Percentiles rank a stretch among this genome's conserved stretches.
Conservation (phyloP, 208 protist genomes). For the Leishmania major region DNA sequence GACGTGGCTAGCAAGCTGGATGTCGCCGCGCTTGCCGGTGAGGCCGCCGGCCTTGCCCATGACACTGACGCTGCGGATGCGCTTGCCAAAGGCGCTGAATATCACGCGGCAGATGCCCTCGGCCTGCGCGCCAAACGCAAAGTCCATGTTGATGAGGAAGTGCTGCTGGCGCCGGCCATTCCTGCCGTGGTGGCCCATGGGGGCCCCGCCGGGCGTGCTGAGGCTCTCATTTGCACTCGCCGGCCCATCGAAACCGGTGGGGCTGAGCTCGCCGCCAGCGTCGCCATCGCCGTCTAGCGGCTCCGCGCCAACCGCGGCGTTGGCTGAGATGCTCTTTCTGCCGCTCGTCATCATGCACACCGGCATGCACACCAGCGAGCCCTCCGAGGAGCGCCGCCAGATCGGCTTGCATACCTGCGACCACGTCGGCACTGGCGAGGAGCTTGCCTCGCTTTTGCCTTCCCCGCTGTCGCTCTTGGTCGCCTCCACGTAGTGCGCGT, state of each 20-base stretch:
- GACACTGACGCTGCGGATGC: constrained; percentile 86
- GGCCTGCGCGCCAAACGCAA: constrained; percentile 90
- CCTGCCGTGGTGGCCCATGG: constrained; percentile 8
- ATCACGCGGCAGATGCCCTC: constrained; percentile 79
- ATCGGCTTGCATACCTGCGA: constrained; percentile 42
- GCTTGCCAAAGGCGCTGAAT: constrained; percentile 79
- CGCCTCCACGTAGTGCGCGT: constrained; percentile 22
- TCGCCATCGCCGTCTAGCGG: background rate
- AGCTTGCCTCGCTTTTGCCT: constrained; percentile 12
- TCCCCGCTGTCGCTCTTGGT: constrained; percentile 2
- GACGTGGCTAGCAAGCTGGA: constrained; percentile 86
- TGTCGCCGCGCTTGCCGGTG: constrained; percentile 86
- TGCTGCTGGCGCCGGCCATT: constrained; percentile 50
- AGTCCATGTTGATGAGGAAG: constrained; percentile 94
- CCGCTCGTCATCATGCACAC: constrained; percentile 24
- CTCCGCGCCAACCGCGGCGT: background rate
- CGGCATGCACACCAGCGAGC: background rate
- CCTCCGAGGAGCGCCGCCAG: constrained; percentile 15
- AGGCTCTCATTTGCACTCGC: background rate
- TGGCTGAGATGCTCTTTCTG: constrained; percentile 7
- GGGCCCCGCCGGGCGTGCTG: background rate
- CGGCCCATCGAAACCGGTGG: background rate
- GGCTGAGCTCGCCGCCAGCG: background rate
- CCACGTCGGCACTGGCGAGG: constrained; percentile 22
- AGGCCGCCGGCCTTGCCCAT: constrained; percentile 91